Base-by-base conservation (phyloP, 768 basidiomycete genomes). In the Fibroporia radiculosa region DNA sequence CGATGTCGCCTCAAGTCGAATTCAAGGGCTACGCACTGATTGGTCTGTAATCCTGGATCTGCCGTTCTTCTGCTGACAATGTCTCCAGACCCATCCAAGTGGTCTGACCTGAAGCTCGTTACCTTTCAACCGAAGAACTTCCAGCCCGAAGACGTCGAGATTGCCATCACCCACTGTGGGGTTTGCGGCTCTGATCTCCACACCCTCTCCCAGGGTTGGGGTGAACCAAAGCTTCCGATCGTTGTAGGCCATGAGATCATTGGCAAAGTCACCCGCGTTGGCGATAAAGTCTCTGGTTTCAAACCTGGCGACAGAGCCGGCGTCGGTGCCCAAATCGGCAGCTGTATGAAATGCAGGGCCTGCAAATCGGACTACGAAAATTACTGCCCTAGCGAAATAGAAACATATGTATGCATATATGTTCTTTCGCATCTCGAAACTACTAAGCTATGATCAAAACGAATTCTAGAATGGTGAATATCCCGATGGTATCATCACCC, bases 171-270 rank as follows among this genome's bases (percentile, higher is more conserved):
- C 20, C 72, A 65, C 51, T 75, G 63, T 51, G 61, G 62, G 20
- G 73, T 75, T 14, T 78, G 77, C 46, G 75, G 71, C 31, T 72
- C 72, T 3, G 78, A 79, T 57, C 69, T 70, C 1, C 71, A 74
- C 53, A 71, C 71, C 19, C 54, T 68, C 35, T 66, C 66, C 13
- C 63, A 64, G 19, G 70, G 68, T 22, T 58, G 70, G 70, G 67
- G 57, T 18, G 46, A 56, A 22, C 48, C 49, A 37, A 54, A 57
- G 51, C 48, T 58, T 1, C 58, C 58, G 8, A 51, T 62, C 16
- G 54, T 60, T 26, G 56, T 55, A 16, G 61, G 59, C 13, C 77
- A 80, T 53, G 77, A 79, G 58, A 77, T 82, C 44, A 68, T 75
- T 38, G 80, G 79, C 5, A 60, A 61, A 7, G 77, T 73, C 28